Evolutionary conservation across 495 filamentous ascomycete genomes (phyloP), one percentile per base, ranked within the genome.

Genomic region (Aspergillus ostianus): DNA sequence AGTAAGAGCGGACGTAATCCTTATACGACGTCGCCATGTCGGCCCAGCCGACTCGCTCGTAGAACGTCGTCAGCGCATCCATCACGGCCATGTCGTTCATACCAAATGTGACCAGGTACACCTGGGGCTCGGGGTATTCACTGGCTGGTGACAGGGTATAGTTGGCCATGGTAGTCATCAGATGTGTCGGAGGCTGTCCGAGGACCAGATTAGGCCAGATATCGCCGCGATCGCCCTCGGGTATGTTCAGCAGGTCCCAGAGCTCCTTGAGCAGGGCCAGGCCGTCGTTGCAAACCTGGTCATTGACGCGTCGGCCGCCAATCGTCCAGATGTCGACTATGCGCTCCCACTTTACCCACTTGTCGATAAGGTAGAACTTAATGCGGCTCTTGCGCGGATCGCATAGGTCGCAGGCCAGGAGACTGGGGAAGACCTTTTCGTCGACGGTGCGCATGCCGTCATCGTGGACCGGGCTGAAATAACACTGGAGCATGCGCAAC

Each of bases 31-130:
- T 9, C 4, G 59, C 52, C 56, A 59, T 47, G 13, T 51, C 23
- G 5, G 49, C 27, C 19, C 45, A 63, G 5, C 60, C 60, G 15
- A 27, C 32, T 0, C 57, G 47, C 30, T 56, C 44, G 46, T 60
- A 66, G 41, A 66, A 66, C 0, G 44, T 55, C 10, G 44, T 50
- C 13, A 66, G 45, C 8, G 47, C 64, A 13, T 66, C 49, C 2
- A 56, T 30, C 0, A 66, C 29, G n/a, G 30, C 29, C 29, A 36
- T 46, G 20, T 66, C 66, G 15, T 49, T 58, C 51, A 56, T 51
- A 0, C 60, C 63, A 30, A 59, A 62, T 0, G 48, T 41, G 0
- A 52, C 15, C 19, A 65, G 60, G 27, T 68, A 68, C 8, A 68
- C 27, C 53, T 62, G 55, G 1, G 66, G 66, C 47, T 65, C 52